phyloP scores from a whole-genome alignment of 192 early-diverging fungal species.

The Thoreauomyces humboldtii region DNA sequence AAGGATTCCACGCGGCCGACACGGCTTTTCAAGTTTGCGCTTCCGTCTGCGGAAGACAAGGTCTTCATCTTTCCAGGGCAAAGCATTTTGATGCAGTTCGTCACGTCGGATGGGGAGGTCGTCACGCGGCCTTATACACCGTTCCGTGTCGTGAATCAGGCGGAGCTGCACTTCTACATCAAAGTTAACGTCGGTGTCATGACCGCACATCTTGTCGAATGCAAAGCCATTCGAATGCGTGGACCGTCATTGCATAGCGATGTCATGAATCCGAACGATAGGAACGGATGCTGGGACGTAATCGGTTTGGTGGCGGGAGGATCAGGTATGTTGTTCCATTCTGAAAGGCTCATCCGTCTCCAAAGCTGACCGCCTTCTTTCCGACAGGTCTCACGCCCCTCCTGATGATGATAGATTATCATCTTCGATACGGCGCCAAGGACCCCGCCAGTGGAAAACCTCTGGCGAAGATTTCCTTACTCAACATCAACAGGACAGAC shows the following conservation, averaged over 20 bases:
- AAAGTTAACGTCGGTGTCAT: conserved; percentile 31
- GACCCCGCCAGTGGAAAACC: conserved; percentile 23
- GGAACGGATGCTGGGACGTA: conserved; percentile 32
- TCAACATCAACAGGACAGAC: conserved; percentile 23
- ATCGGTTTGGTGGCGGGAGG: conserved; percentile 39
- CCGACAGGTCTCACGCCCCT: conserved; percentile 30
- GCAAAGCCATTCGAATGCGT: conserved; percentile 20
- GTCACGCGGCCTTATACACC: conserved; percentile 34
- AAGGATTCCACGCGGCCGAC: background rate
- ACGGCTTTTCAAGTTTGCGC: background rate
- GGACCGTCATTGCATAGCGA: conserved; percentile 25
- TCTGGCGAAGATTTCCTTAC: conserved; percentile 7
- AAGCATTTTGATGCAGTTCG: conserved; percentile 27
- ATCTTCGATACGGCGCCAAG: conserved; percentile 23
- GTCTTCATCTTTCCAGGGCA: conserved; percentile 27
- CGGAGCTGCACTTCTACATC: conserved; percentile 29
- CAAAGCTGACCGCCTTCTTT: too few relatives aligned
- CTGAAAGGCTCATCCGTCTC: too few relatives aligned
- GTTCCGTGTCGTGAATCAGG: conserved; percentile 4
- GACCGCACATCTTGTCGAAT: conserved; percentile 28
- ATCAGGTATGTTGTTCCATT: too few relatives aligned
- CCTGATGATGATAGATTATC: conserved; percentile 35
- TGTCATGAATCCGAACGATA: conserved; percentile 11
- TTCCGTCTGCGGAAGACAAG: background rate
- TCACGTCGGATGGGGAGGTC: conserved; percentile 17